These are phyloP conservation scores for Onygenales sp. DNA, from an alignment of 2,329 filamentous ascomycete species.

Conservation along the genomic window DNA sequence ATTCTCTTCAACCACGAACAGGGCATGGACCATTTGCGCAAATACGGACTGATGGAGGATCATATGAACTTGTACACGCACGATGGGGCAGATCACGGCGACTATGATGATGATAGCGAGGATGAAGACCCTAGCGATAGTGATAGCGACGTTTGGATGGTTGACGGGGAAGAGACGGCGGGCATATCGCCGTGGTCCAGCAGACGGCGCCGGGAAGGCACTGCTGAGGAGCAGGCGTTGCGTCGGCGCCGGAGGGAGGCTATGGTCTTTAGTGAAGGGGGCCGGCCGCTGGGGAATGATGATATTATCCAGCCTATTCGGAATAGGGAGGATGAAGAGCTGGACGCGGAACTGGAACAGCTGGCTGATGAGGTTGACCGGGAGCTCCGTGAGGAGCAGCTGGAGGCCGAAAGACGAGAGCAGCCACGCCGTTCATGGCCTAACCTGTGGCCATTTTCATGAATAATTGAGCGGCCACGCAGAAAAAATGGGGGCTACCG, in stretches of 20 bases:
- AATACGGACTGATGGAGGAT: slow-evolving; percentile 32
- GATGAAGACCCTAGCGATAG: slow-evolving; percentile 22
- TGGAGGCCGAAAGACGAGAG: slow-evolving; percentile 5
- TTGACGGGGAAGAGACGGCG: slow-evolving; percentile 44
- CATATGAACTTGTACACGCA: slow-evolving; percentile 1
- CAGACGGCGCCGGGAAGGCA: slow-evolving; percentile 24
- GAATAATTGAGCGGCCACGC: not conserved
- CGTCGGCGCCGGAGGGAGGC: slow-evolving; percentile 72
- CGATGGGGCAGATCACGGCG: slow-evolving; percentile 33
- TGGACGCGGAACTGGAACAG: slow-evolving; percentile 9
- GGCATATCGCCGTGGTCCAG: slow-evolving; percentile 26
- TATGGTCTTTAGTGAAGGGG: slow-evolving; percentile 86
- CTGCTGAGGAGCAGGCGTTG: slow-evolving; percentile 54
- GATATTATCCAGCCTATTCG: slow-evolving; percentile 64
- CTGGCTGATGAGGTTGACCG: slow-evolving; percentile 8
- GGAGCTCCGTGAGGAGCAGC: slow-evolving; percentile 2
- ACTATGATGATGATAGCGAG: slow-evolving; percentile 42
- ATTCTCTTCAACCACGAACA: slow-evolving; percentile 28
- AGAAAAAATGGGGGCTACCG: not conserved
- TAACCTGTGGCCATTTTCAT: slow-evolving; percentile 4
- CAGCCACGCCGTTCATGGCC: slow-evolving; percentile 3
- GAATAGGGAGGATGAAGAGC: slow-evolving; percentile 11
- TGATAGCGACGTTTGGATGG: slow-evolving; percentile 44
- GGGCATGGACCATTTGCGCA: slow-evolving; percentile 32
- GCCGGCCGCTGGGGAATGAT: slow-evolving; percentile 58